Conservation (phyloP, 768 basidiomycete genomes). For the Panaeolus cyanescens region DNA sequence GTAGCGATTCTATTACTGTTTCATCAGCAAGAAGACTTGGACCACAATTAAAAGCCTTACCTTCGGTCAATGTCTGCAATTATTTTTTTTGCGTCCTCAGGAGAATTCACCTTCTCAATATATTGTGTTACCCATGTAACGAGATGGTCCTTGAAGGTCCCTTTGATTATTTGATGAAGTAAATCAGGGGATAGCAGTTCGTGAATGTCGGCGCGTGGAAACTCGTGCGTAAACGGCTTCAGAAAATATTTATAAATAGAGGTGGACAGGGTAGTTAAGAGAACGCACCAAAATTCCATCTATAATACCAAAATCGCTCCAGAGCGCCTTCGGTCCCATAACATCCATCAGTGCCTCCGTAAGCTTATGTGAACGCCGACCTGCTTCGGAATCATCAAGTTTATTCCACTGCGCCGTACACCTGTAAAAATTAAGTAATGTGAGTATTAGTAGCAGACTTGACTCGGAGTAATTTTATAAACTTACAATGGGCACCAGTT, state of each 20-base stretch:
- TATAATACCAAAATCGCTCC: slow-evolving; percentile 3
- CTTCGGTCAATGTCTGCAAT: not conserved
- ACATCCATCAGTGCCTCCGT: slow-evolving; percentile 2
- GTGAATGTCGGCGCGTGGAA: slow-evolving; percentile 8
- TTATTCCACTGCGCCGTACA: not conserved
- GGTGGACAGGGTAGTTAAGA: not conserved
- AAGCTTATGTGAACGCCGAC: slow-evolving; percentile 4
- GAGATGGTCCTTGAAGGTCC: slow-evolving; percentile 13
- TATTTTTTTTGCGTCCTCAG: not conserved
- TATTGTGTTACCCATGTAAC: slow-evolving; percentile 7
- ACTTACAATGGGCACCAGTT: slow-evolving; percentile 37
- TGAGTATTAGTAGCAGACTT: not conserved
- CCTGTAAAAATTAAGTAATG: not conserved
- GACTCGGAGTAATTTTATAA: not conserved
- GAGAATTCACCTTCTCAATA: not conserved
- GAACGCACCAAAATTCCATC: slow-evolving; percentile 6
- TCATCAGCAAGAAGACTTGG: not conserved
- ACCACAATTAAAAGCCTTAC: not conserved
- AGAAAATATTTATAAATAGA: not conserved
- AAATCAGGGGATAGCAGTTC: slow-evolving; percentile 6
- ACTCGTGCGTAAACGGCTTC: slow-evolving; percentile 10
- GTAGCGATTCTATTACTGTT: slow-evolving; percentile 2
- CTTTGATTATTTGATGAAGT: slow-evolving; percentile 13
- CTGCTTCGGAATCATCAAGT: not conserved
- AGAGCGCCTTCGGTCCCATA: slow-evolving; percentile 4